phyloP scores from a whole-genome alignment of 2,329 filamentous ascomycete species.

The Endothia cerciana region DNA sequence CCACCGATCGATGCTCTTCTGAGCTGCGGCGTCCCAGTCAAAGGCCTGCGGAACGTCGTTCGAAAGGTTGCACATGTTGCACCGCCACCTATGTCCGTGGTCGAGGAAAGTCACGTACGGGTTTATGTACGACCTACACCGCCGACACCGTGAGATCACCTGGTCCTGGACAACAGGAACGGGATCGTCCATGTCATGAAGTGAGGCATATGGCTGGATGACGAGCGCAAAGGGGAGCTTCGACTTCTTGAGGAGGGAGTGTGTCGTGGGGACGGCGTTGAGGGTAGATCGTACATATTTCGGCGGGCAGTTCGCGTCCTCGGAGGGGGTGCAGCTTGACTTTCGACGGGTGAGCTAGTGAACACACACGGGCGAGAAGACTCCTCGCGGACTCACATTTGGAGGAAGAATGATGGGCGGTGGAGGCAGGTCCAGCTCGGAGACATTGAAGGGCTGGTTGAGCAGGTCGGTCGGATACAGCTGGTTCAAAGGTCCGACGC shows the following conservation, averaged over 20 bases:
- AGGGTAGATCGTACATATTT: conserved; percentile 96
- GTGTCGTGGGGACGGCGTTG: conserved; percentile 89
- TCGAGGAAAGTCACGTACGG: conserved; percentile 96
- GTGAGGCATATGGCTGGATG: conserved; percentile 91
- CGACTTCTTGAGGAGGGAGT: conserved; percentile 94
- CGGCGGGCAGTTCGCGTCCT: conserved; percentile 85
- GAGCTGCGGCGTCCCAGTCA: conserved; percentile 92
- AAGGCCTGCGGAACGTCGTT: conserved; percentile 99
- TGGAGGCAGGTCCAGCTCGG: conserved; percentile 87
- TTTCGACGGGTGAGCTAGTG: conserved; percentile 41
- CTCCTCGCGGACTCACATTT: conserved; percentile 68
- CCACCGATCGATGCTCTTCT: conserved; percentile 92
- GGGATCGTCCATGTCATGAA: conserved; percentile 90
- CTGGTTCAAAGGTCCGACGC: conserved; percentile 72
- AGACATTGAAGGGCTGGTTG: conserved; percentile 90
- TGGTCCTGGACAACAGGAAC: conserved; percentile 95
- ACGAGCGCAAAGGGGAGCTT: conserved; percentile 93
- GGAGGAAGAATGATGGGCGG: conserved; percentile 89
- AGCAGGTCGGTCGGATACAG: conserved; percentile 91
- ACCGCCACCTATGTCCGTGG: conserved; percentile 96
- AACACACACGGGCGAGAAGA: not conserved
- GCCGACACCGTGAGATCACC: conserved; percentile 93
- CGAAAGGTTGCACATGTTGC: conserved; percentile 99
- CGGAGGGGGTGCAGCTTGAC: conserved; percentile 90
- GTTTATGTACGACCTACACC: conserved; percentile 97